A percentile compares a stretch with the other conserved stretches of the same genome.
Evolutionary conservation across 2,329 filamentous ascomycete species (phyloP).

Genomic region (Fusarium lyarnte): DNA sequence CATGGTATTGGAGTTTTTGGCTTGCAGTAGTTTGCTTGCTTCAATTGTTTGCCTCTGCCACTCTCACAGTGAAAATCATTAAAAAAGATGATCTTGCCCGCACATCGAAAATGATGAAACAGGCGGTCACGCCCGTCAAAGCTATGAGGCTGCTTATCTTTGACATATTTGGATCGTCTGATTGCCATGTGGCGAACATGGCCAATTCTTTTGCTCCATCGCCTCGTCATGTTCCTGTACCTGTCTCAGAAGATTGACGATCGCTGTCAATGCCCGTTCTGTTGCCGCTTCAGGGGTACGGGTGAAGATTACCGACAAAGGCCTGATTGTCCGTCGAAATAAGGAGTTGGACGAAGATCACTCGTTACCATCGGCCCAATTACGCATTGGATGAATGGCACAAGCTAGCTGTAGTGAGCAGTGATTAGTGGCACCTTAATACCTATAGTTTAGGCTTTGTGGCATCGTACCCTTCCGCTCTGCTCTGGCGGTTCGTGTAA

Average conservation of each 20-base stretch:
- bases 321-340: slow-evolving; percentile 3
- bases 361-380: neutral
- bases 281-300: slow-evolving; percentile 18
- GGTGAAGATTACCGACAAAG: slow-evolving; percentile 16
- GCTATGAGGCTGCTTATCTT: slow-evolving; percentile 21
- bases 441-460: slow-evolving; percentile 2
- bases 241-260: slow-evolving; percentile 27
- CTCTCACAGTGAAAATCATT: neutral
- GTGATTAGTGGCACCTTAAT: neutral
- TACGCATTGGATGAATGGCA: neutral
- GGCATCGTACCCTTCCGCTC: slow-evolving; percentile 1
- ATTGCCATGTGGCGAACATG: slow-evolving; percentile 37
- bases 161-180: slow-evolving; percentile 29
- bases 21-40: slow-evolving; percentile 2
- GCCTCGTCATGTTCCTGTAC: slow-evolving; percentile 14
- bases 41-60: slow-evolving; percentile 8
- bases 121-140: slow-evolving; percentile 17
- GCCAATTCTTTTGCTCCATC: slow-evolving; percentile 1
- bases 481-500: neutral
- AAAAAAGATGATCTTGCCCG: slow-evolving; percentile 2
- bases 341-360: slow-evolving; percentile 10
- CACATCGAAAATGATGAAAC: slow-evolving; percentile 37
- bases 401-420: neutral
- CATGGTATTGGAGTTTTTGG: slow-evolving; percentile 10
- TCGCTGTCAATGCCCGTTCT: slow-evolving; percentile 11